Percentiles rank a stretch among this genome's conserved stretches.
Conservation (phyloP, 345 rosid species). For the Heritiera fomes region DNA sequence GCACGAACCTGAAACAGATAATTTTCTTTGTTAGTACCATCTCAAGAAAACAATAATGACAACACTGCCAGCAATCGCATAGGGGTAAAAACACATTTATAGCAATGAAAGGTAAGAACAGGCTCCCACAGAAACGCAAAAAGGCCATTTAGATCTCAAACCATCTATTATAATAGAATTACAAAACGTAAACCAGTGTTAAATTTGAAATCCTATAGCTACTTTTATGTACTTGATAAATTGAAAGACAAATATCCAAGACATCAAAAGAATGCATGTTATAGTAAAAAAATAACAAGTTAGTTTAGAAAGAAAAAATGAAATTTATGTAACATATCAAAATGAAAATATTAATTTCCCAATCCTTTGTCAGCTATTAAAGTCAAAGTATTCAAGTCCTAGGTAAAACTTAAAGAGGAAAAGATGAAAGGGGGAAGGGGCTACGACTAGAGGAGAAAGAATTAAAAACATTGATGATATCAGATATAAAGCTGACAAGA, state of each 20-base stretch:
- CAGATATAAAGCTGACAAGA: not conserved
- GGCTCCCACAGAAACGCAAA: not conserved
- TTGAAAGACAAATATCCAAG: not conserved
- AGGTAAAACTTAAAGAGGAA: not conserved
- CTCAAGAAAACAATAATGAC: not conserved
- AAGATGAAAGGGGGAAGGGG: not conserved
- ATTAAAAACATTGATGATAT: not conserved
- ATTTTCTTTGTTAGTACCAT: not conserved
- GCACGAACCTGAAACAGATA: constrained; percentile 57
- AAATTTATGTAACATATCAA: not conserved
- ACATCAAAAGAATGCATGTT: not conserved
- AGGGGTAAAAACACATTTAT: not conserved
- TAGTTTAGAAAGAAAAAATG: not conserved
- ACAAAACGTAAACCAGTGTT: not conserved
- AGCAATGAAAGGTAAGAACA: not conserved
- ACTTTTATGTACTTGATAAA: not conserved
- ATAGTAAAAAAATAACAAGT: not conserved
- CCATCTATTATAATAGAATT: too few species aligned
- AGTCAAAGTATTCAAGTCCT: not conserved
- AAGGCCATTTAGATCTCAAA: not conserved
- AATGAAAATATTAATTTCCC: not conserved
- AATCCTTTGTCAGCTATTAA: not conserved
- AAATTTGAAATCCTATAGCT: not conserved
- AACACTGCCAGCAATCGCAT: not conserved
- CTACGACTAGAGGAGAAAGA: not conserved